Evolutionary conservation across 495 filamentous ascomycete species (phyloP), one percentile per base, ranked within the genome.

Genomic region (Xanthoparmelia taractica): DNA sequence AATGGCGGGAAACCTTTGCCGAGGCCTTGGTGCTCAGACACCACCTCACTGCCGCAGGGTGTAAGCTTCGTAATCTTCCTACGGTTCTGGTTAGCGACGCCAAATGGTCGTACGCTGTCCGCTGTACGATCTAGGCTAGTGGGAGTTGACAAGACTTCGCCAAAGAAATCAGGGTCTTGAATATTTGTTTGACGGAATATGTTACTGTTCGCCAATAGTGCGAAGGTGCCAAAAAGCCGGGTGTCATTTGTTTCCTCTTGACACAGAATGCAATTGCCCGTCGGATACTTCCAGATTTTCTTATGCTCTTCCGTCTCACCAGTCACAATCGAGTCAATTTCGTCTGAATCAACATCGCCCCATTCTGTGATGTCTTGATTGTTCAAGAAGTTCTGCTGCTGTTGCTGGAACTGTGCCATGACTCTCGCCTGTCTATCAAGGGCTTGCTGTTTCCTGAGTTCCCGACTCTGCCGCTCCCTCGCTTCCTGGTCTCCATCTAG

Each of bases 371-470:
- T 84, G 37, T 87, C 87, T 71, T 96, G 91, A 66, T 84, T 91
- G 63, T 89, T 86, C 75, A 97, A 73, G 76, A 97, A 97, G 67
- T 84, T 91, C 73, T 95, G 91, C 70, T 97, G 95, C 69, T 99
- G 91, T 69, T 96, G 86, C 72, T 96, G 94, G 77, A 97, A 96
- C 71, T 96, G 90, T 3, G 92, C 93, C 92, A 97, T 96, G 25
- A 97, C 89, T 66, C 82, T 85, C 12, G 92, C 92, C 75, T 97
- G 91, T 56, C 94, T 82, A 64, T 93, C 91, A 40, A 91, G 73
- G 0, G 95, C 94, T 36, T 92, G 86, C 68, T 87, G 84, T 78
- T 96, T 97, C 79, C 91, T 97, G 56, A 92, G 87, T 65, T 86
- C 84, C 15, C 88, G 84, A 3, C 75, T 79, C 60, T 82, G 83